Percentiles rank a stretch among this genome's conserved stretches.
These are phyloP conservation scores for Apiosordaria backusii DNA, from an alignment of 495 filamentous ascomycete genomes.

Conservation along the genomic window DNA sequence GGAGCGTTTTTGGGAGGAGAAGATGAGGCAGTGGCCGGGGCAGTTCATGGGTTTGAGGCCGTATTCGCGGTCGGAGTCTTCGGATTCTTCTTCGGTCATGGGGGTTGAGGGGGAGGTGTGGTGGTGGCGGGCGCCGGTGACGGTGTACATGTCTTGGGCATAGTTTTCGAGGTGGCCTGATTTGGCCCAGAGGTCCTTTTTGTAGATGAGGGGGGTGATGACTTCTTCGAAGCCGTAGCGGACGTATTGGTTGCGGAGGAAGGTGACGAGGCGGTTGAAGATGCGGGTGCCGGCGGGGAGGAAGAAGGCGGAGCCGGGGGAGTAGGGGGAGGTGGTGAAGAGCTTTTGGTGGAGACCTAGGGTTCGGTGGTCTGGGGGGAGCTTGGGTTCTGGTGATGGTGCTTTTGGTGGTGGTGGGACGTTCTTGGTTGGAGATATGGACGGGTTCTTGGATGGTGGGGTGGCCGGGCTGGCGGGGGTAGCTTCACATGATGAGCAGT, in stretches of 20 bases:
- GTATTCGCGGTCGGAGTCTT: constrained; percentile 65
- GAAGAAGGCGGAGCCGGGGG: constrained; percentile 85
- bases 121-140: constrained; percentile 49
- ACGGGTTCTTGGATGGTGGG: constrained; percentile 7
- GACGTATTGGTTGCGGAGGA: constrained; percentile 82
- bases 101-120: constrained; percentile 34
- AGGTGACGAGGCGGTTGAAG: constrained; percentile 81
- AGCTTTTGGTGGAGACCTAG: constrained; percentile 69
- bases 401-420: constrained; percentile 8
- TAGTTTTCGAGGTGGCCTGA: constrained; percentile 94
- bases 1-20: constrained; percentile 64
- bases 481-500: constrained; percentile 27
- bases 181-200: constrained; percentile 80
- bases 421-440: constrained; percentile 36
- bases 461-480: neutral
- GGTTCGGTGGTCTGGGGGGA: constrained; percentile 61
- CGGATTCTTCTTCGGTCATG: constrained; percentile 39
- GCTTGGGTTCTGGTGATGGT: constrained; percentile 12
- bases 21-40: constrained; percentile 89
- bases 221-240: constrained; percentile 90
- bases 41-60: constrained; percentile 98
- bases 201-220: constrained; percentile 91
- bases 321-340: constrained; percentile 73
- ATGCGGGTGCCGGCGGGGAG: constrained; percentile 80
- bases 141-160: constrained; percentile 91